These are phyloP conservation scores for Boechera stricta DNA, from an alignment of 345 rosid species.

Conservation along the genomic window DNA sequence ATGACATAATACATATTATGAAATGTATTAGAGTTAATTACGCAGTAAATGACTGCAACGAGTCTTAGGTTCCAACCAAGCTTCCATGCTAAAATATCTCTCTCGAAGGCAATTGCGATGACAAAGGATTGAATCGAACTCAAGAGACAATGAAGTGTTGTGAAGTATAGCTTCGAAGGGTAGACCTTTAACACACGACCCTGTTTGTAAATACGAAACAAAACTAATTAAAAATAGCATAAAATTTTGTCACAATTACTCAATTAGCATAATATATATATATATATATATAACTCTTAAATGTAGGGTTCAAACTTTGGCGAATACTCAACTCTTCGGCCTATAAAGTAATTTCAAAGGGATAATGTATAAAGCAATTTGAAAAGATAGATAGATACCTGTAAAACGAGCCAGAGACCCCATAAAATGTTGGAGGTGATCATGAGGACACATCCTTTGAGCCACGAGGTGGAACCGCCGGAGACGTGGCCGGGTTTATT, in stretches of 20 bases:
- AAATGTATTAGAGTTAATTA: slow-evolving; percentile 40
- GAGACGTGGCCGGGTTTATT: slow-evolving; percentile 42
- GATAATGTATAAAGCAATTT: slow-evolving; percentile 6
- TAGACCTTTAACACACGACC: slow-evolving; percentile 61
- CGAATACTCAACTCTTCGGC: not conserved
- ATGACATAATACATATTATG: not conserved
- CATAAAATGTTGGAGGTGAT: slow-evolving; percentile 65
- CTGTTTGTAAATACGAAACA: slow-evolving; percentile 44
- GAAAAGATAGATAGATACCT: slow-evolving; percentile 51
- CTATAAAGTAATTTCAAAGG: not conserved
- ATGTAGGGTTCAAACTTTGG: not conserved
- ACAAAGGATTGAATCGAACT: slow-evolving; percentile 76
- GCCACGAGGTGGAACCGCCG: slow-evolving; percentile 62
- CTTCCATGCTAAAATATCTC: slow-evolving; percentile 77
- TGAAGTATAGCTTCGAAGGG: slow-evolving; percentile 88
- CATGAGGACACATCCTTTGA: slow-evolving; percentile 89
- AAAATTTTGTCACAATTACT: not conserved
- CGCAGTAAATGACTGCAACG: slow-evolving; percentile 79
- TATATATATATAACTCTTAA: not conserved
- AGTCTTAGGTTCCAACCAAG: slow-evolving; percentile 85
- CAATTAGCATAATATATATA: not conserved
- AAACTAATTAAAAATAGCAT: not conserved
- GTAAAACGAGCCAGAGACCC: slow-evolving; percentile 90
- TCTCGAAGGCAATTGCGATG: slow-evolving; percentile 76
- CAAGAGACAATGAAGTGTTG: slow-evolving; percentile 73